phyloP scores from a whole-genome alignment of 768 basidiomycete genomes.

The Cyclocybe cylindracea region DNA sequence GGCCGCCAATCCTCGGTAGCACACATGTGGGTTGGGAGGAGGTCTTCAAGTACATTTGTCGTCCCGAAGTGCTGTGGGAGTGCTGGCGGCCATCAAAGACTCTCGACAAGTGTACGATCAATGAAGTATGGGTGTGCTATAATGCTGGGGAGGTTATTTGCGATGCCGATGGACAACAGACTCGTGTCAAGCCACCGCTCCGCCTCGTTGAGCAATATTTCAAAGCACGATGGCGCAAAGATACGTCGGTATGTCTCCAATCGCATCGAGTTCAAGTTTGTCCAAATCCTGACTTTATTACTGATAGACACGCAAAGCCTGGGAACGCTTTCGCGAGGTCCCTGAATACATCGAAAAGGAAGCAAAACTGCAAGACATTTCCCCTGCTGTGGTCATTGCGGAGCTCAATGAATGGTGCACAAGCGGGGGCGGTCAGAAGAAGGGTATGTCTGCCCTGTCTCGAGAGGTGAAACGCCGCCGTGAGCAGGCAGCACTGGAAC shows the following conservation, averaged over 20 bases:
- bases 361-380: neutral
- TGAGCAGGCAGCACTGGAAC: neutral
- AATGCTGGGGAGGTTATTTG: slow-evolving; percentile 17
- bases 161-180: slow-evolving; percentile 14
- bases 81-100: slow-evolving; percentile 23
- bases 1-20: slow-evolving; percentile 22
- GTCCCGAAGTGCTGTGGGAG: slow-evolving; percentile 23
- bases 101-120: slow-evolving; percentile 16
- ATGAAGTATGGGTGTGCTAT: slow-evolving; percentile 21
- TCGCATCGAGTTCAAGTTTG: slow-evolving; percentile 5
- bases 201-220: slow-evolving; percentile 21
- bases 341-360: slow-evolving; percentile 18
- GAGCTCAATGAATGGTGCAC: slow-evolving; percentile 4
- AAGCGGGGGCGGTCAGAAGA: neutral
- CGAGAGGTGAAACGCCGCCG: neutral
- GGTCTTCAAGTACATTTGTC: slow-evolving; percentile 22
- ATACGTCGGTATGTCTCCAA: slow-evolving; percentile 49
- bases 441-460: slow-evolving; percentile 2
- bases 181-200: slow-evolving; percentile 26
- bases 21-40: slow-evolving; percentile 20
- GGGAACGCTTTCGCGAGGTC: slow-evolving; percentile 24
- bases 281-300: slow-evolving; percentile 25
- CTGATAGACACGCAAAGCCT: slow-evolving; percentile 20
- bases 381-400: slow-evolving; percentile 1
- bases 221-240: slow-evolving; percentile 14